Percentiles rank a stretch among this genome's conserved stretches.
Evolutionary conservation across 31 red algal species (phyloP).

Genomic region (Odonthalia washingtoniensis): DNA sequence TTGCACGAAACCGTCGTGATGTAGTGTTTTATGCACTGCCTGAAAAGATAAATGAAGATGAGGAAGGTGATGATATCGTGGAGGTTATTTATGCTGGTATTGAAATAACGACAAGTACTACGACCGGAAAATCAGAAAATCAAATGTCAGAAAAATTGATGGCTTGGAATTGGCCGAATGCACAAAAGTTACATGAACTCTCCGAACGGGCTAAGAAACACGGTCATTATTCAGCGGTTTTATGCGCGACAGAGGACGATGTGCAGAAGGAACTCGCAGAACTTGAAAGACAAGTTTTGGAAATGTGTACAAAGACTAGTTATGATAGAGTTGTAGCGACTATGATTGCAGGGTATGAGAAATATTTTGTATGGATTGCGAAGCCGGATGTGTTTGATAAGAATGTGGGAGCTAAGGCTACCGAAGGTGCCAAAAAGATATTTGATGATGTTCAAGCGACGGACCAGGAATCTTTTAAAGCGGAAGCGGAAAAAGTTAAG

Average conservation of each 20-base stretch:
- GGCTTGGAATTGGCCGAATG: slow-evolving; percentile 73
- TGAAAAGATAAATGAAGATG: too few relatives aligned
- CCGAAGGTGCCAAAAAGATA: slow-evolving; percentile 43
- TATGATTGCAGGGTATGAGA: too few relatives aligned
- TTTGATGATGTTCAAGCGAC: slow-evolving; percentile 66
- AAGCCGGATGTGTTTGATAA: slow-evolving; percentile 45
- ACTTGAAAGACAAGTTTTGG: slow-evolving; percentile 31
- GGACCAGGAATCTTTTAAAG: slow-evolving; percentile 78
- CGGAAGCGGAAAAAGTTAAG: slow-evolving; percentile 70
- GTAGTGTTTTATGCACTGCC: neutral
- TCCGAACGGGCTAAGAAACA: slow-evolving; percentile 68
- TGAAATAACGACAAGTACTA: too few relatives aligned
- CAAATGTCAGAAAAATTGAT: neutral
- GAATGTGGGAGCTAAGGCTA: slow-evolving; percentile 14
- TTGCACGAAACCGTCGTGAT: slow-evolving; percentile 29
- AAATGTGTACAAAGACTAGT: slow-evolving; percentile 20
- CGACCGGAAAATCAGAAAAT: neutral
- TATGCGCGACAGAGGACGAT: slow-evolving; percentile 53
- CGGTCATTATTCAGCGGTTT: slow-evolving; percentile 37
- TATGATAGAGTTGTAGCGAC: slow-evolving; percentile 65
- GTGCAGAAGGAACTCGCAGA: slow-evolving; percentile 41
- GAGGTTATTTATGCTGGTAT: too few relatives aligned
- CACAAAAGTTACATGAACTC: slow-evolving; percentile 68
- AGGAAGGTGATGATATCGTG: neutral
- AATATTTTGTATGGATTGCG: slow-evolving; percentile 52